Conservation (phyloP, 371 early-diverging fungal species). For the Circinella umbellata region DNA sequence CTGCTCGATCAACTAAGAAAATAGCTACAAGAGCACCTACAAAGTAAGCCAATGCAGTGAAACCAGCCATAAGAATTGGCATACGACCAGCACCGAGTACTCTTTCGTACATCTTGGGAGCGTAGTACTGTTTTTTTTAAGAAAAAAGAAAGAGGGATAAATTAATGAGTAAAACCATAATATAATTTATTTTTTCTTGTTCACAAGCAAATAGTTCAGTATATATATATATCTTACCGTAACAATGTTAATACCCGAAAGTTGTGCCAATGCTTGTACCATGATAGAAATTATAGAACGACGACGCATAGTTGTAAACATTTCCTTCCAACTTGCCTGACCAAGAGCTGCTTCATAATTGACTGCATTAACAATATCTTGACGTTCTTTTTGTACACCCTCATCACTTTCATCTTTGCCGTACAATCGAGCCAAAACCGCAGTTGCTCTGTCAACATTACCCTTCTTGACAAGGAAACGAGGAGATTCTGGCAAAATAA, state of each 20-base stretch:
- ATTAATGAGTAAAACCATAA: no score
- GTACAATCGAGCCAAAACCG: constrained; percentile 75
- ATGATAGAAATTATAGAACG: constrained; percentile 69
- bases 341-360: constrained; percentile 70
- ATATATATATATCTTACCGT: constrained; percentile 35
- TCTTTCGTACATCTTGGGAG: constrained; percentile 68
- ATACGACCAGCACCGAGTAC: constrained; percentile 42
- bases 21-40: constrained; percentile 36
- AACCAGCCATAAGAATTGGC: constrained; percentile 43
- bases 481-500: constrained; percentile 58
- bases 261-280: constrained; percentile 66
- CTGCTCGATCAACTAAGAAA: constrained; percentile 38
- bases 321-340: constrained; percentile 71
- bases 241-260: constrained; percentile 75
- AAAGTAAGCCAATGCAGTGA: constrained; percentile 46
- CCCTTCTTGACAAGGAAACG: constrained; percentile 53
- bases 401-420: constrained; percentile 52
- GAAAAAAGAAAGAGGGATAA: no score
- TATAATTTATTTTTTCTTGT: no score
- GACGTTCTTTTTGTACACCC: constrained; percentile 69
- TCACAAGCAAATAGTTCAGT: no score
- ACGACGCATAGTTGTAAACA: constrained; percentile 56
- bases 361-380: constrained; percentile 72
- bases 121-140: constrained; percentile 50
- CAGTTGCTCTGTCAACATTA: constrained; percentile 56